Evolutionary conservation across 2,329 filamentous ascomycete genomes (phyloP).

Genomic region (Cladophialophora psammophila): DNA sequence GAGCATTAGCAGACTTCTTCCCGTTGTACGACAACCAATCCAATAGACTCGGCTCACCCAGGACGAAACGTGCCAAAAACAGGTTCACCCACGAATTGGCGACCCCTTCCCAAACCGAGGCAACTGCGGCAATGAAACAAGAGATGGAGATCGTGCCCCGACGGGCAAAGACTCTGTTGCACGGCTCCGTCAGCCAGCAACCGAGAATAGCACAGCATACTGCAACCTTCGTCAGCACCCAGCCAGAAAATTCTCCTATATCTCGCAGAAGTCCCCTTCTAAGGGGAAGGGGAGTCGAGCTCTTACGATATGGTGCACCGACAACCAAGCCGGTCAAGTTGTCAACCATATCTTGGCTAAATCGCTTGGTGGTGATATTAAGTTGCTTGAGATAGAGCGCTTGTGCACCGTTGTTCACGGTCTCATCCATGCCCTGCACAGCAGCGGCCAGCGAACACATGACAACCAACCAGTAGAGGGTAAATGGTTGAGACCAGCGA

Average conservation of each 20-base stretch:
- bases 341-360: constrained; percentile 42
- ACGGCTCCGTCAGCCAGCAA: constrained; percentile 58
- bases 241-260: background rate
- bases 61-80: constrained; percentile 52
- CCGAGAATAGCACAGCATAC: constrained; percentile 54
- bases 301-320: constrained; percentile 51
- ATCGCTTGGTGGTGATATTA: constrained; percentile 37
- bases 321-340: constrained; percentile 54
- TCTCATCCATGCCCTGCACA: constrained; percentile 63
- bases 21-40: background rate
- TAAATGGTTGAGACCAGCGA: constrained; percentile 59
- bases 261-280: background rate
- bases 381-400: constrained; percentile 34
- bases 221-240: background rate
- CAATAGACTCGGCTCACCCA: constrained; percentile 35
- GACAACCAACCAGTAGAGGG: constrained; percentile 57
- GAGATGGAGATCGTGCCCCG: constrained; percentile 55
- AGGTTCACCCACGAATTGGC: constrained; percentile 52
- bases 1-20: background rate
- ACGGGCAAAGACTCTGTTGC: constrained; percentile 55
- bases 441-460: constrained; percentile 62
- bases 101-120: constrained; percentile 54
- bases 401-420: constrained; percentile 58
- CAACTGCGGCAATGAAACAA: constrained; percentile 51
- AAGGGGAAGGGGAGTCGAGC: background rate